phyloP scores from a whole-genome alignment of 139 green algal genomes.

The Raphidocelis subcapitata region DNA sequence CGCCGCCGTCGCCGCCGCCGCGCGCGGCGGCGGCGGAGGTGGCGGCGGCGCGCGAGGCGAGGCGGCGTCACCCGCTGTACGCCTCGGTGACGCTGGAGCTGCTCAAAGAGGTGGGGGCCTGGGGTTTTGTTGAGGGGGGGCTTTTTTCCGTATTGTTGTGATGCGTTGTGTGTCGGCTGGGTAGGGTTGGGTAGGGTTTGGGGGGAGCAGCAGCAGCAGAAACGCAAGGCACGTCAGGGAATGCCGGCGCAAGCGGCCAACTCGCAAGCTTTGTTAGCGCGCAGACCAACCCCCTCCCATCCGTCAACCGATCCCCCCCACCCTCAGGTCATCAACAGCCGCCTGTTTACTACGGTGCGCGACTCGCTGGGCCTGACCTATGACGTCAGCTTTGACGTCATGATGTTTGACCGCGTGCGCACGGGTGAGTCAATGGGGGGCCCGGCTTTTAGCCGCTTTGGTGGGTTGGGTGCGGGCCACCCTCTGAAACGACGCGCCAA shows the following conservation, averaged over 20 bases:
- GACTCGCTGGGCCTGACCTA: conserved; percentile 98
- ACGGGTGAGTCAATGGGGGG: too few species aligned
- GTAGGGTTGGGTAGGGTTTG: too few species aligned
- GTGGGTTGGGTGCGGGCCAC: too few species aligned
- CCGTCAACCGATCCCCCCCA: conserved; percentile 65
- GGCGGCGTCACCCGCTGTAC: conserved; percentile 87
- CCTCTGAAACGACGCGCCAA: too few species aligned
- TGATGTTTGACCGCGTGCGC: background rate
- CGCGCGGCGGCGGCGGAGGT: conserved; percentile 9
- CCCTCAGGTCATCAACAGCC: conserved; percentile 91
- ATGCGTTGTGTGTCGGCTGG: too few species aligned
- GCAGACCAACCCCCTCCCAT: conserved; percentile 17
- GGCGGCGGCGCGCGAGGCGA: conserved; percentile 40
- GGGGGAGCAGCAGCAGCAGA: too few species aligned
- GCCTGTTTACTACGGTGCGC: conserved; percentile 95
- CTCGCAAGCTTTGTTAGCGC: background rate
- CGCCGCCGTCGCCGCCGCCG: conserved; percentile 23
- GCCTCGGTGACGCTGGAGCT: conserved; percentile 63
- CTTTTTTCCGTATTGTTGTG: too few species aligned
- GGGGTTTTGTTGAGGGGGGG: background rate
- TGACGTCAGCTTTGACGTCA: conserved; percentile 96
- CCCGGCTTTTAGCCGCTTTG: too few species aligned
- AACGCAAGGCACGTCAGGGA: too few species aligned
- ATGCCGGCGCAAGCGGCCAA: too few species aligned
- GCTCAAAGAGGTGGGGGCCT: conserved; percentile 46